Evolutionary conservation across 768 basidiomycete genomes (phyloP).

Genomic region (Holtermanniella nyarrowii): DNA sequence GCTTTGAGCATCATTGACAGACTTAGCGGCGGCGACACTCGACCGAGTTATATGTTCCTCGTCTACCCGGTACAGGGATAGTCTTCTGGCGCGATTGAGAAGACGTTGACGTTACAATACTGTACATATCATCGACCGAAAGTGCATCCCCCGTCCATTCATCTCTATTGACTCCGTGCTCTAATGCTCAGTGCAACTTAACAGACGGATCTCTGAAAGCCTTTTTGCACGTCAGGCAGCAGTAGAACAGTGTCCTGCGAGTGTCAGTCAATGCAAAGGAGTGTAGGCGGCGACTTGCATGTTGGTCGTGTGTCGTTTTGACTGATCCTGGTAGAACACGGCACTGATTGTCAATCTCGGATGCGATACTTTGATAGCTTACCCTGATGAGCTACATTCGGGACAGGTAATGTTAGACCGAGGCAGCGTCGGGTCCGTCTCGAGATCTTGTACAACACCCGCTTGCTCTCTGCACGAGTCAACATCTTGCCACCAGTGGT

Average conservation of each 20-base stretch:
- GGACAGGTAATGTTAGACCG: constrained; percentile 78
- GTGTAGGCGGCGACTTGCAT: constrained; percentile 12
- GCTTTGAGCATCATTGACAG: too few relatives aligned
- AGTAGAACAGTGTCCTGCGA: constrained; percentile 34
- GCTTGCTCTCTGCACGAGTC: constrained; percentile 64
- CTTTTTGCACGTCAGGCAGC: constrained; percentile 32
- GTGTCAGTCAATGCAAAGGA: not conserved
- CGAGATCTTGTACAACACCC: constrained; percentile 79
- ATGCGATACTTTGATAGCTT: constrained; percentile 5
- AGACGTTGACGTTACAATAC: not conserved
- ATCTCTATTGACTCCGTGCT: too few relatives aligned
- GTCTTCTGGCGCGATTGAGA: too few relatives aligned
- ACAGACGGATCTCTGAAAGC: constrained; percentile 29
- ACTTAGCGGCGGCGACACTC: too few relatives aligned
- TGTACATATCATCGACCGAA: not conserved
- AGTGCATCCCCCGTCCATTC: too few relatives aligned
- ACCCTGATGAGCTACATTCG: constrained; percentile 54
- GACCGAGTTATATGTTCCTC: too few relatives aligned
- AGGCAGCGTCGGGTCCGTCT: constrained; percentile 82
- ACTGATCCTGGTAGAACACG: constrained; percentile 93
- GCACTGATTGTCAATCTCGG: constrained; percentile 54
- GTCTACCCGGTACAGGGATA: too few relatives aligned
- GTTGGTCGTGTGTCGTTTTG: constrained; percentile 80
- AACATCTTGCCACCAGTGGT: not conserved
- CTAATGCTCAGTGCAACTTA: constrained; percentile 3